These are phyloP conservation scores for Colletotrichum gloeosporioides DNA, from an alignment of 2,329 filamentous ascomycete genomes.

Conservation along the genomic window DNA sequence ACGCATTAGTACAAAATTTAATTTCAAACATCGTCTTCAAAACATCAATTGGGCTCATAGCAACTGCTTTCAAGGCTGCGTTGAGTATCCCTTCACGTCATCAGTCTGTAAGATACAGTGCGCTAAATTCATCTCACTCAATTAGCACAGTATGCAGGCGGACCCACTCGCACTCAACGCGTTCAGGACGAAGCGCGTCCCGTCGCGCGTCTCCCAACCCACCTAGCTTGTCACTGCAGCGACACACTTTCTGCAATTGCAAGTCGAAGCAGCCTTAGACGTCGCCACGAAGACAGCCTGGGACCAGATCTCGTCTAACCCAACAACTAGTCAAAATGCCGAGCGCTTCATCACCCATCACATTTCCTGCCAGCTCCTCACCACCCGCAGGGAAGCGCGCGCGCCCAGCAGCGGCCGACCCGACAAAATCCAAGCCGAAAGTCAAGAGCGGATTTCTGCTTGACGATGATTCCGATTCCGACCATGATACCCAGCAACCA, in stretches of 20 bases:
- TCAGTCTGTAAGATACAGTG: not conserved
- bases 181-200: slow-evolving; percentile 10
- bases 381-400: slow-evolving; percentile 39
- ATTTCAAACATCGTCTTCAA: rapidly evolving
- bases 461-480: slow-evolving; percentile 38
- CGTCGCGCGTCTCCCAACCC: slow-evolving; percentile 1
- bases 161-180: slow-evolving; percentile 17
- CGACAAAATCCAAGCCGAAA: slow-evolving; percentile 33
- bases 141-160: not conserved
- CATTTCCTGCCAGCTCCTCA: slow-evolving; percentile 58
- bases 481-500: slow-evolving; percentile 17
- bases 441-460: slow-evolving; percentile 43
- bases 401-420: slow-evolving; percentile 37
- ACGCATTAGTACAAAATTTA: rapidly evolving
- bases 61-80: not conserved
- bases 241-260: not conserved
- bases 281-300: not conserved
- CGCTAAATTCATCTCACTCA: rapidly evolving
- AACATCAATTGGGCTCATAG: not conserved
- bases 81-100: not conserved
- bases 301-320: not conserved
- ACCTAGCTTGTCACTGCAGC: slow-evolving; percentile 8
- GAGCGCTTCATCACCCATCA: slow-evolving; percentile 63
- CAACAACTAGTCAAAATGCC: slow-evolving; percentile 48
- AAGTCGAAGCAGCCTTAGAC: not conserved